Conservation (phyloP, 768 basidiomycete species). For the Hydnum rufescens region DNA sequence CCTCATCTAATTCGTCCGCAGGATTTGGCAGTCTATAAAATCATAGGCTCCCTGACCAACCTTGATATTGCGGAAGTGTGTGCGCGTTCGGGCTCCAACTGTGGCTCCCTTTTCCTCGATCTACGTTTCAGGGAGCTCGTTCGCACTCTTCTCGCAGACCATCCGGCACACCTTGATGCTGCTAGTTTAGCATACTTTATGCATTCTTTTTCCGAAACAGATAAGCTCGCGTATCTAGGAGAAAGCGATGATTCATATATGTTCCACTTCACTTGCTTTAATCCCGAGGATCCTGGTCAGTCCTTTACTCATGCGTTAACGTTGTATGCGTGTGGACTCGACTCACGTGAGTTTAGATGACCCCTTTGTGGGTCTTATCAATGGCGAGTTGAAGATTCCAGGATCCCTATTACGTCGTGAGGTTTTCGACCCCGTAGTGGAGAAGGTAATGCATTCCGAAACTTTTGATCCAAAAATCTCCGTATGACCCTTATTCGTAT, state of each 20-base stretch:
- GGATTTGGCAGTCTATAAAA: constrained; percentile 30
- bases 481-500: background rate
- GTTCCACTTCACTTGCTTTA: constrained; percentile 77
- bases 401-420: constrained; percentile 58
- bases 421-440: constrained; percentile 75
- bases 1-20: no score
- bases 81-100: constrained; percentile 68
- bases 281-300: constrained; percentile 41
- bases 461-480: background rate
- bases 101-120: constrained; percentile 73
- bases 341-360: no score
- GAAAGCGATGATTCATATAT: constrained; percentile 54
- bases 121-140: constrained; percentile 72
- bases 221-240: constrained; percentile 60
- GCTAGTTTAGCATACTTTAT: constrained; percentile 71
- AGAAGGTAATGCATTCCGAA: constrained; percentile 29
- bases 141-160: constrained; percentile 52
- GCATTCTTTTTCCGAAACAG: constrained; percentile 70
- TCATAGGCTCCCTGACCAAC: constrained; percentile 55
- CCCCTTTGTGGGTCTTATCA: constrained; percentile 24
- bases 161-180: constrained; percentile 64
- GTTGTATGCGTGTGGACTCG: constrained; percentile 28
- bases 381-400: constrained; percentile 67
- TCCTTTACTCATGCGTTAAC: constrained; percentile 33
- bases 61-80: constrained; percentile 86